phyloP scores from a whole-genome alignment of 768 basidiomycete genomes.

The Boletus vermiculosoides region DNA sequence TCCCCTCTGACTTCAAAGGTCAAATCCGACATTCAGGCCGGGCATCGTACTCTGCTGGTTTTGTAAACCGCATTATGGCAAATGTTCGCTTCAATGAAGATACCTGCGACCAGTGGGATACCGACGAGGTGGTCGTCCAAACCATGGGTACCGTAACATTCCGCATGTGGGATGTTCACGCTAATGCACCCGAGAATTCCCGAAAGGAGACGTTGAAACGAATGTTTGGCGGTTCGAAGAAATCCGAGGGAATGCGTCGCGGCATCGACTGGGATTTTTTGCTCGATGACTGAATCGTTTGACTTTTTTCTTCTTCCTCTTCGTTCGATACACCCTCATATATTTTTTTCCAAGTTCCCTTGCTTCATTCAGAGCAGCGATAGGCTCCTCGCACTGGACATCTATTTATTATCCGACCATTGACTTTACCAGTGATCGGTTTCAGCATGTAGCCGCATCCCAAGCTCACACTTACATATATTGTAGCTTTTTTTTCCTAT shows the following conservation, averaged over 20 bases:
- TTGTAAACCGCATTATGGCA: slow-evolving; percentile 63
- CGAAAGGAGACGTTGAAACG: slow-evolving; percentile 64
- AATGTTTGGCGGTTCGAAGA: slow-evolving; percentile 57
- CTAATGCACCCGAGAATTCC: slow-evolving; percentile 58
- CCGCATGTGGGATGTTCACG: slow-evolving; percentile 77
- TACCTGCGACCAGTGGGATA: slow-evolving; percentile 35
- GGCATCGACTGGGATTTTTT: slow-evolving; percentile 78
- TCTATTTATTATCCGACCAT: slow-evolving; percentile 19
- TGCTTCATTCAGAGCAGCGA: slow-evolving; percentile 10
- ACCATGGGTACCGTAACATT: slow-evolving; percentile 64
- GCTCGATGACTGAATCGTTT: slow-evolving; percentile 54
- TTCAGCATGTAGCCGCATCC: slow-evolving; percentile 24
- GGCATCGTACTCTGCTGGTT: slow-evolving; percentile 65
- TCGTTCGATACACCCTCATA: slow-evolving; percentile 15
- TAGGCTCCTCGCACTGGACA: slow-evolving; percentile 9
- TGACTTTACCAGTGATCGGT: slow-evolving; percentile 11
- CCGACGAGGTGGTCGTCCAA: slow-evolving; percentile 62
- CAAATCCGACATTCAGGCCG: slow-evolving; percentile 55
- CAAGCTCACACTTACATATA: slow-evolving; percentile 12
- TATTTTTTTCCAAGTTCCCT: slow-evolving; percentile 1
- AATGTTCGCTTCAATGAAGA: slow-evolving; percentile 50
- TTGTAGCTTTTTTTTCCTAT: slow-evolving; percentile 18
- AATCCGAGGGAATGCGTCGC: slow-evolving; percentile 43
- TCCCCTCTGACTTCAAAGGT: slow-evolving; percentile 78
- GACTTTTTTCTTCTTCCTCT: background rate